Evolutionary conservation across 257 asterid genomes (phyloP).

Genomic region (Mitragyna speciosa): DNA sequence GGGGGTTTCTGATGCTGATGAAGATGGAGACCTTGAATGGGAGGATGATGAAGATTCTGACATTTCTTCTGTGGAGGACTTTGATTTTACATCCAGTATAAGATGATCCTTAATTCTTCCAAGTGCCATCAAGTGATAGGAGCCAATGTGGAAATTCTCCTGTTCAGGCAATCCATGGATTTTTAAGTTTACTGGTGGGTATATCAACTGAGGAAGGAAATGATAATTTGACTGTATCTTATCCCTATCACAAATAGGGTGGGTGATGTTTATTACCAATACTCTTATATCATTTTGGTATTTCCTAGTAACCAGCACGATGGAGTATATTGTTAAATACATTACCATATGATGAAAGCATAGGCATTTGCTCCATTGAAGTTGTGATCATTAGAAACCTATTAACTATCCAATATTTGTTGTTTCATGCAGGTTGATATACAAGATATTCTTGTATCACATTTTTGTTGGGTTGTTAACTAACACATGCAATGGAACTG

Average conservation of each 20-base stretch:
- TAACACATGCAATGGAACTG: constrained; percentile 5
- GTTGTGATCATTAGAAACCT: not conserved
- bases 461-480: not conserved
- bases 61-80: constrained; percentile 21
- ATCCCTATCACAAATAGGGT: too few relatives aligned
- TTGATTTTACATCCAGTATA: not conserved
- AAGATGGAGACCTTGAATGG: constrained; percentile 45
- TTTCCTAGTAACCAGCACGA: not conserved
- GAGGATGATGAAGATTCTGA: constrained; percentile 26
- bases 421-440: not conserved
- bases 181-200: not conserved
- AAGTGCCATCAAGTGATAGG: not conserved
- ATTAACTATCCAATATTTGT: not conserved
- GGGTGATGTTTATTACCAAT: too few relatives aligned
- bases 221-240: not conserved
- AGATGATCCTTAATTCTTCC: constrained; percentile 1
- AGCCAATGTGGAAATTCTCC: not conserved
- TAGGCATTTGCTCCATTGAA: not conserved
- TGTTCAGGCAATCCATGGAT: constrained; percentile 1
- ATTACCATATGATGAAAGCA: not conserved
- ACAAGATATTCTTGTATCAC: not conserved
- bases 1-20: constrained; percentile 45
- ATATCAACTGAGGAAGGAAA: not conserved
- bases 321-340: not conserved
- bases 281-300: not conserved